Base-by-base conservation (phyloP, 768 basidiomycete genomes). In the Clitopilus hobsonii region DNA sequence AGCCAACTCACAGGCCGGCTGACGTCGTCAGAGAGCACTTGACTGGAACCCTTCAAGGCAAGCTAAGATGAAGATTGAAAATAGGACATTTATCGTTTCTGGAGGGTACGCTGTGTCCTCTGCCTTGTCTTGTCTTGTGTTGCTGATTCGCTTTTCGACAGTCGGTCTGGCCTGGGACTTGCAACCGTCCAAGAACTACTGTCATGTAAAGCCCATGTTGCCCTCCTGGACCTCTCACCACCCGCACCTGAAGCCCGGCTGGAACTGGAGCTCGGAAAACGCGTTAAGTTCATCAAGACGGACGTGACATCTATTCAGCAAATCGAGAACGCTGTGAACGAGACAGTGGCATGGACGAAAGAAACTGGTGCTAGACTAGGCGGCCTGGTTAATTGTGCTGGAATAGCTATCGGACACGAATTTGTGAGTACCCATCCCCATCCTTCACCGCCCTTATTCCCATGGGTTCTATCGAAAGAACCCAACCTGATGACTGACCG, bases 151-250 rank as follows among this genome's bases (percentile, higher is more conserved):
- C 27, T 45, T 18, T 52, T 45, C 22, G 5, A 45, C 57, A 84
- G 81, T 5, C 80, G 82, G 13, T 81, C 81, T 32, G 83, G 83
- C 24, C 72, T 85, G 10, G 83, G 83, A 18, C 71, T 83, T 6
- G 79, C 79, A 11, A 81, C 83, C 3, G 79, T 75, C 5, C 63
- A 71, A 3, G 72, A 71, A 45, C 73, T 86, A 22, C 67, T 79
- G 24, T 57, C 67, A 2, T 64, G 69, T n/a, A 65, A 72, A 7
- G 81, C 75, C 7, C 75, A 72, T 60, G 62, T 82, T 36, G 74
- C 79, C 18, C 73, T 82, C 18, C 62, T 86, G 57, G 83, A 86
- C 65, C 71, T 73, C 24, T 65, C 73, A 2, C 65, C 73, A 22
- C 67, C 68, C 6, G 59, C 64, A 2, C 51, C 65, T 13, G 60